Conservation (phyloP, 768 basidiomycete genomes). For the Rhodotorula kratochvilovae region DNA sequence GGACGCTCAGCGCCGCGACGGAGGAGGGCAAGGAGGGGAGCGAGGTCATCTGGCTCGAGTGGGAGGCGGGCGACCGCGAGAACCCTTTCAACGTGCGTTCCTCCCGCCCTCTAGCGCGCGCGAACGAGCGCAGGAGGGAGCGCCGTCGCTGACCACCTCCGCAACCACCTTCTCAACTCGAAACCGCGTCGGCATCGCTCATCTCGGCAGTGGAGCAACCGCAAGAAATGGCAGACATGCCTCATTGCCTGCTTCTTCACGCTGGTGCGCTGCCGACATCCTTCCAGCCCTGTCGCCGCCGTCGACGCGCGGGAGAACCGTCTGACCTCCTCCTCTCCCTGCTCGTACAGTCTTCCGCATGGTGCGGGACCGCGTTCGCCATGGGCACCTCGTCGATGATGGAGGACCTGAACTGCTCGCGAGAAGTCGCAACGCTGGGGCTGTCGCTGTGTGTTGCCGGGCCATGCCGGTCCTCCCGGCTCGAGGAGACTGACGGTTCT, state of each 20-base stretch:
- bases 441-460: slow-evolving; percentile 39
- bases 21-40: background rate
- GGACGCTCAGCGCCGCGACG: background rate
- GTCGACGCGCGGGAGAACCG: too few relatives aligned
- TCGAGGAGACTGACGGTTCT: background rate
- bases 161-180: background rate
- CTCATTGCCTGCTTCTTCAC: slow-evolving; percentile 26
- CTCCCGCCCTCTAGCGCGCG: fast-evolving
- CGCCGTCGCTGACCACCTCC: background rate
- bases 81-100: slow-evolving; percentile 36
- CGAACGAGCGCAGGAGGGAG: too few relatives aligned
- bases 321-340: background rate
- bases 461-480: background rate
- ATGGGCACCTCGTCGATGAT: slow-evolving; percentile 39
- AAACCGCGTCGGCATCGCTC: background rate
- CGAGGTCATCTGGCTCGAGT: slow-evolving; percentile 32
- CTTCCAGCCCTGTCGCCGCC: too few relatives aligned
- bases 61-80: slow-evolving; percentile 10
- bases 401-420: slow-evolving; percentile 42
- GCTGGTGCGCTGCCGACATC: background rate
- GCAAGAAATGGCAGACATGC: slow-evolving; percentile 32
- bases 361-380: slow-evolving; percentile 33
- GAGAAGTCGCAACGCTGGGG: slow-evolving; percentile 41
- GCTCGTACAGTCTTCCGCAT: slow-evolving; percentile 15
- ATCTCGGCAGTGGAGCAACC: slow-evolving; percentile 10